These are phyloP conservation scores for Funneliformis geosporum DNA, from an alignment of 192 early-diverging fungal species.

Conservation along the genomic window DNA sequence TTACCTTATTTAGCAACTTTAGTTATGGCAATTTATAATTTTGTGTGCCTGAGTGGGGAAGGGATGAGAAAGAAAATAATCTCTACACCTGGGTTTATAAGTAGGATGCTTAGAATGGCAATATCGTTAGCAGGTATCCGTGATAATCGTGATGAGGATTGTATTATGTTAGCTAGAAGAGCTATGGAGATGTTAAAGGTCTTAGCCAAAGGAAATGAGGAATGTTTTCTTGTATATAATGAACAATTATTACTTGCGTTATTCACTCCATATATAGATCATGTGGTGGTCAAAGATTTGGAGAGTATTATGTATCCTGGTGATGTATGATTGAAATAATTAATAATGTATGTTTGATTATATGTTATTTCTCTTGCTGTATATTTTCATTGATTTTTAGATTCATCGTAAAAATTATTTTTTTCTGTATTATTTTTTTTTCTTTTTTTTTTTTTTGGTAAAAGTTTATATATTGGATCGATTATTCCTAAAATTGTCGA, in stretches of 20 bases:
- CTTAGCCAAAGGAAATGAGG: conserved; percentile 26
- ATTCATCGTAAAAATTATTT: too few relatives aligned
- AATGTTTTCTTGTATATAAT: conserved; percentile 26
- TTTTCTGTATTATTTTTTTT: not conserved
- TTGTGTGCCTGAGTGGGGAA: conserved; percentile 38
- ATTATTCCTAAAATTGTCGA: not conserved
- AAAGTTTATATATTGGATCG: not conserved
- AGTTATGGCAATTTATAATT: conserved; percentile 56
- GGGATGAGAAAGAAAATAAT: conserved; percentile 5
- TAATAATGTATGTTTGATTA: not conserved
- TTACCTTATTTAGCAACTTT: conserved; percentile 54
- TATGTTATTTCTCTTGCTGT: too few relatives aligned
- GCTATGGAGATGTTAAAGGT: conserved; percentile 27
- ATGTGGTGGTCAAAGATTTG: conserved; percentile 11
- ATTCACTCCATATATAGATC: conserved; percentile 31
- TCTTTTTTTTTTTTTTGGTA: not conserved
- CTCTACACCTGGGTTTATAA: conserved; percentile 19
- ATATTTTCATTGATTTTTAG: too few relatives aligned
- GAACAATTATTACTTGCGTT: conserved; percentile 26
- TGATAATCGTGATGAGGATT: not conserved
- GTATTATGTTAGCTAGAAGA: conserved; percentile 19
- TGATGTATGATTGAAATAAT: conserved; percentile 23
- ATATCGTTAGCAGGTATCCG: conserved; percentile 6
- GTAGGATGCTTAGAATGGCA: conserved; percentile 24
- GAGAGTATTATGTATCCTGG: conserved; percentile 27